Percentiles rank a stretch among this genome's conserved stretches.
These are phyloP conservation scores for Metschnikowia lunata DNA, from an alignment of 805 yeast species.

Conservation along the genomic window DNA sequence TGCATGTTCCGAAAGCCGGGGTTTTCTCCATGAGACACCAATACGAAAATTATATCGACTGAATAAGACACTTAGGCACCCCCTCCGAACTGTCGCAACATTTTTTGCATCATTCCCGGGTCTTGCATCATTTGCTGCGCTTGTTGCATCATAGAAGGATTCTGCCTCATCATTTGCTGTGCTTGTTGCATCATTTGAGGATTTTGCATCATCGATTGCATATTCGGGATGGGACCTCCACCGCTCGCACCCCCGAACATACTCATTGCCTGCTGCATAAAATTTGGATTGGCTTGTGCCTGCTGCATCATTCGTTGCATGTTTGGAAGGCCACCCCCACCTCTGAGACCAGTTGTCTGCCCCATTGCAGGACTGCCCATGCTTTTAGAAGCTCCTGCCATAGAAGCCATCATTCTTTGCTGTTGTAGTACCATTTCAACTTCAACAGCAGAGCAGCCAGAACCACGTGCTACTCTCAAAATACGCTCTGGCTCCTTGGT, in stretches of 20 bases:
- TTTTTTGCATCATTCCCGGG: constrained; percentile 67
- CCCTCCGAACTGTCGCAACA: constrained; percentile 73
- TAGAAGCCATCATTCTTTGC: constrained; percentile 88
- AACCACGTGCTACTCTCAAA: constrained; percentile 87
- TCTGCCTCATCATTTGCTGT: constrained; percentile 43
- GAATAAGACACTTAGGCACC: background rate
- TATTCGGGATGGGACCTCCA: constrained; percentile 38
- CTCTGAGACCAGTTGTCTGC: constrained; percentile 23
- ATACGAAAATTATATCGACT: too few relatives aligned
- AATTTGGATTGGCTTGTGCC: constrained; percentile 46
- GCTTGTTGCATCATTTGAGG: constrained; percentile 46
- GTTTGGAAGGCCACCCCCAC: constrained; percentile 33
- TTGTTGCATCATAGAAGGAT: constrained; percentile 44
- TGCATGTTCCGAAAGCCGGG: too few relatives aligned
- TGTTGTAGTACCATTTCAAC: constrained; percentile 90
- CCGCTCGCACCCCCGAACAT: constrained; percentile 49
- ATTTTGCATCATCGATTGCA: constrained; percentile 46
- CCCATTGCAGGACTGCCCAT: constrained; percentile 45
- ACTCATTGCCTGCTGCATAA: constrained; percentile 61
- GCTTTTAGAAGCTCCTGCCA: constrained; percentile 70
- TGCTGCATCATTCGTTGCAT: constrained; percentile 54
- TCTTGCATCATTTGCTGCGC: constrained; percentile 42
- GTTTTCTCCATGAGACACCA: too few relatives aligned
- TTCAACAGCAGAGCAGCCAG: constrained; percentile 88
- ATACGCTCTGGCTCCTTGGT: constrained; percentile 79